Conservation (phyloP, 805 yeast species). For the Cyberlindnera mississippiensis region DNA sequence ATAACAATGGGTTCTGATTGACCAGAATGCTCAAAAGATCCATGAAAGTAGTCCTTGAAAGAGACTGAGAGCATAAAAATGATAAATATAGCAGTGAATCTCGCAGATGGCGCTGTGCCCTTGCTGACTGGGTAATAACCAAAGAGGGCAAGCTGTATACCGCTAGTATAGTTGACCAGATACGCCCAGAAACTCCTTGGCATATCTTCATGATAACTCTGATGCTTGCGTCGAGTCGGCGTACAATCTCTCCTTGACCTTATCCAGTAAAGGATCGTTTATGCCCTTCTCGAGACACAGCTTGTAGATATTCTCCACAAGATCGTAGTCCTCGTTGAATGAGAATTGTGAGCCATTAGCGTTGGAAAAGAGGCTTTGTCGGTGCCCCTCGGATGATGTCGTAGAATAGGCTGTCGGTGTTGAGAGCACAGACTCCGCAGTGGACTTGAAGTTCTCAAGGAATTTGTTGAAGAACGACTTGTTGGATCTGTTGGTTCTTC, state of each 20-base stretch:
- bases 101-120: constrained; percentile 58
- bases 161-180: constrained; percentile 35
- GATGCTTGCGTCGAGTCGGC: no score
- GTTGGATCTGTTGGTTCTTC: constrained; percentile 5
- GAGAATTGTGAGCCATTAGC: constrained; percentile 19
- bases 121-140: constrained; percentile 55
- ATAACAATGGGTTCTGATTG: no score
- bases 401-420: constrained; percentile 4
- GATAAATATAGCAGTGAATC: constrained; percentile 51
- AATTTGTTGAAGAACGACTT: constrained; percentile 16
- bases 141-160: constrained; percentile 47
- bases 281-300: constrained; percentile 22
- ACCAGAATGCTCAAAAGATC: no score
- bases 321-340: constrained; percentile 17
- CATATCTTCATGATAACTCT: no score
- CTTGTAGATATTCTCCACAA: constrained; percentile 21
- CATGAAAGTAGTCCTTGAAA: constrained; percentile 39
- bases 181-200: constrained; percentile 36
- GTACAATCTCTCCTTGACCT: constrained; percentile 16
- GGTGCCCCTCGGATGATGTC: not conserved
- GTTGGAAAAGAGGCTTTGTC: constrained; percentile 13
- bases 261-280: constrained; percentile 20
- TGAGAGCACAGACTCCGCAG: constrained; percentile 15
- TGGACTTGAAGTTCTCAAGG: constrained; percentile 12
- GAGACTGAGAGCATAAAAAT: constrained; percentile 44